Percentiles rank a stretch among this genome's conserved stretches.
Evolutionary conservation across 768 basidiomycete species (phyloP).

Genomic region (Pleurotus salmoneostramineus): DNA sequence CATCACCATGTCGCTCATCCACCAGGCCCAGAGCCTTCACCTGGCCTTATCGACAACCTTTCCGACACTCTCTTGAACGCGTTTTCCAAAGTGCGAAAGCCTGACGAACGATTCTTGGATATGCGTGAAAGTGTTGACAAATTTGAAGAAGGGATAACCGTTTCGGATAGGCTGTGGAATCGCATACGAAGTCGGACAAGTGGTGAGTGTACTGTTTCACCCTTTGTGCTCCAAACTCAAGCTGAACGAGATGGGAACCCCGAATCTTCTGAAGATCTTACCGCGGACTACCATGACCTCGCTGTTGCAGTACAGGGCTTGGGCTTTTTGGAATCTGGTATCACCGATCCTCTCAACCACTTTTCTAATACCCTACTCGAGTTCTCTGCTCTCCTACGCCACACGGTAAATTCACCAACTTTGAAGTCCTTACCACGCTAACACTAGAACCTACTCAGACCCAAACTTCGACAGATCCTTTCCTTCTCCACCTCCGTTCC

Average conservation of each 20-base stretch:
- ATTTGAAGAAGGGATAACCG: constrained; percentile 89
- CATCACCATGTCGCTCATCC: constrained; percentile 94
- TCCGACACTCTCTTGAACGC: constrained; percentile 96
- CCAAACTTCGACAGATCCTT: constrained; percentile 87
- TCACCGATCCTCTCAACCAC: constrained; percentile 95
- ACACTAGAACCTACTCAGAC: constrained; percentile 43
- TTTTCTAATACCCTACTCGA: constrained; percentile 96
- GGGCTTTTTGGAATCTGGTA: constrained; percentile 96
- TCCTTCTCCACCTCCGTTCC: constrained; percentile 87
- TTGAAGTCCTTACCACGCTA: neutral
- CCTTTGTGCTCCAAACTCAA: constrained; percentile 49
- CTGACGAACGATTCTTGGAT: constrained; percentile 90
- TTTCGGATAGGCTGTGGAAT: constrained; percentile 78
- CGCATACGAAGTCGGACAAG: constrained; percentile 78
- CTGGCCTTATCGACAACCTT: constrained; percentile 88
- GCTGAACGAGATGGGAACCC: constrained; percentile 80
- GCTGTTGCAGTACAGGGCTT: constrained; percentile 95
- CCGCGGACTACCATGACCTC: constrained; percentile 95
- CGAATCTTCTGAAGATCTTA: constrained; percentile 89
- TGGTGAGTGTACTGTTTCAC: constrained; percentile 55
- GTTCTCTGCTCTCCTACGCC: constrained; percentile 86
- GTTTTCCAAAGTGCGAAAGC: constrained; percentile 93
- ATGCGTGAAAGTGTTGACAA: constrained; percentile 94
- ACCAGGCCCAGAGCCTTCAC: constrained; percentile 74
- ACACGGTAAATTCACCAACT: constrained; percentile 51